phyloP scores from a whole-genome alignment of 2,329 filamentous ascomycete genomes.

The Colletotrichum sp. region DNA sequence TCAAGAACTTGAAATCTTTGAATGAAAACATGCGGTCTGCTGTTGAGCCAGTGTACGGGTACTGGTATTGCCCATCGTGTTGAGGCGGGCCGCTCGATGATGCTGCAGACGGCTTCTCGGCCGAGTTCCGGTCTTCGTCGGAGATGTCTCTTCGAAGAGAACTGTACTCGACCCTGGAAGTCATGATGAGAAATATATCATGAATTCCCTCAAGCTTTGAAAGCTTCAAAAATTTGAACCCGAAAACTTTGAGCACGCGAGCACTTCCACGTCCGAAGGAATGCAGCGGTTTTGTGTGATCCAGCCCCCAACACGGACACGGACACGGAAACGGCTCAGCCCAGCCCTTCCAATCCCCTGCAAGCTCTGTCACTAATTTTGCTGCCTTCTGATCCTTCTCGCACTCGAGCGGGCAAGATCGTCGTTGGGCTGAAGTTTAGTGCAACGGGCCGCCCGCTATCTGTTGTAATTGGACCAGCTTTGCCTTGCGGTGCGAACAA shows the following conservation, averaged over 20 bases:
- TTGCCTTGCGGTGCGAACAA: not conserved
- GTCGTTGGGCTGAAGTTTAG: not conserved
- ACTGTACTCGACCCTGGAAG: not conserved
- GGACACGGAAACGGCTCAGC: not conserved
- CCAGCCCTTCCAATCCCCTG: not conserved
- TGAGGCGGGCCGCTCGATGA: not conserved
- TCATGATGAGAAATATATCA: not conserved
- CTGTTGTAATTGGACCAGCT: not conserved
- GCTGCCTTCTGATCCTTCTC: conserved; percentile 1
- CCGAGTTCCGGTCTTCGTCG: not conserved
- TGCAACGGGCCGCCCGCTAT: not conserved
- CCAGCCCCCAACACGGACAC: not conserved
- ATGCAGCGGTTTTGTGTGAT: not conserved
- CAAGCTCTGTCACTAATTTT: not conserved
- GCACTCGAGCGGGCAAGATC: not conserved
- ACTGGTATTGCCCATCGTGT: not conserved
- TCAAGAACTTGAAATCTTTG: not conserved
- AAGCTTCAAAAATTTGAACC: not conserved
- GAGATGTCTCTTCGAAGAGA: not conserved
- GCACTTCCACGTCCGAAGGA: not conserved
- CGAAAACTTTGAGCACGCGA: not conserved
- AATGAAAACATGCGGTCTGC: conserved; percentile 8
- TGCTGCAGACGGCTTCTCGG: not conserved
- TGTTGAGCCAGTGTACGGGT: not conserved
- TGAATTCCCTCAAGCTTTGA: not conserved